phyloP scores from a whole-genome alignment of 768 basidiomycete species.

The Boletus vermiculosoides region DNA sequence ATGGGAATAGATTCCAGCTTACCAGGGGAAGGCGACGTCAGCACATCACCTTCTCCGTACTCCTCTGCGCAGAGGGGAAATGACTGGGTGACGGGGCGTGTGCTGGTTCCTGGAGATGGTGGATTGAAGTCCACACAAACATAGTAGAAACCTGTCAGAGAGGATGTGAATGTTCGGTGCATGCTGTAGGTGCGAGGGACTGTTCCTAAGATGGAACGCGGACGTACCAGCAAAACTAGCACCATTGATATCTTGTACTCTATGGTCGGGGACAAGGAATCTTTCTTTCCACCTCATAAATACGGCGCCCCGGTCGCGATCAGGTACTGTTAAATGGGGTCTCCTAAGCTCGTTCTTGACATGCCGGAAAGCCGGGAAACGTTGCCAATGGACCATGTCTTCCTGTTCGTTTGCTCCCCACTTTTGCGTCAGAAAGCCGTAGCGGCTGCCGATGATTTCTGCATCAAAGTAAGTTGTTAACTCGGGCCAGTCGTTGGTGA shows the following conservation, averaged over 20 bases:
- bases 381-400: constrained; percentile 91
- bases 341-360: constrained; percentile 76
- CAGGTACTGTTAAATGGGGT: constrained; percentile 75
- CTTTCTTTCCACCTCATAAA: constrained; percentile 98
- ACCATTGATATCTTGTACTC: constrained; percentile 90
- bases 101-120: constrained; percentile 38
- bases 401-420: constrained; percentile 91
- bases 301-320: constrained; percentile 74
- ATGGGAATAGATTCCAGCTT: constrained; percentile 41
- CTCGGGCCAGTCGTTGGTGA: constrained; percentile 94
- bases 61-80: constrained; percentile 35
- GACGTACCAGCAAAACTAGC: constrained; percentile 89
- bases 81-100: constrained; percentile 35
- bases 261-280: constrained; percentile 93
- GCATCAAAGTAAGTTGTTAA: constrained; percentile 97
- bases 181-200: constrained; percentile 4
- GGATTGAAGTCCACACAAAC: constrained; percentile 93
- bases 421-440: constrained; percentile 87
- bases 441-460: constrained; percentile 87
- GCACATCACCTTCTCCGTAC: constrained; percentile 25
- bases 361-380: constrained; percentile 88
- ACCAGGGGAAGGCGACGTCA: constrained; percentile 31
- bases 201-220: constrained; percentile 1
- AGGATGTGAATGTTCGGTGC: constrained; percentile 14
- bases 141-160: constrained; percentile 79